phyloP scores from a whole-genome alignment of 805 yeast species.

The Scheffersomyces amazonensis region DNA sequence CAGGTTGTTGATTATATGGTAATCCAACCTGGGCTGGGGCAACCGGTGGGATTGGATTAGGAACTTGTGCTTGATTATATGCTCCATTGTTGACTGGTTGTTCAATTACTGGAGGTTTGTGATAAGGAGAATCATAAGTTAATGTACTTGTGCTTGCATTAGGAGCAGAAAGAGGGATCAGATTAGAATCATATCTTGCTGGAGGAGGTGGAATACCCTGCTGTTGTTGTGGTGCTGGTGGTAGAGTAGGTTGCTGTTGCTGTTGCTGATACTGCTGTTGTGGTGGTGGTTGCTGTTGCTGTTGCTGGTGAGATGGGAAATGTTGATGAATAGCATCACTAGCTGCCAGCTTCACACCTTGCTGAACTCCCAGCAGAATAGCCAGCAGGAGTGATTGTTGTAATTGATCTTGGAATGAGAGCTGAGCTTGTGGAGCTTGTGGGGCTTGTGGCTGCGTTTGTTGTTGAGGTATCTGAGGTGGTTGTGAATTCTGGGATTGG shows the following conservation, averaged over 20 bases:
- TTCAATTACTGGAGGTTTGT: constrained; percentile 4
- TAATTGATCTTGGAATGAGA: not conserved
- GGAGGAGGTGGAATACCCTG: constrained; percentile 3
- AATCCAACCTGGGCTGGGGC: not conserved
- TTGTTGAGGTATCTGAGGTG: constrained; percentile 3
- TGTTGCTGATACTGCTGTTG: constrained; percentile 4
- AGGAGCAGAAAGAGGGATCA: not conserved
- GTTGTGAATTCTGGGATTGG: no score
- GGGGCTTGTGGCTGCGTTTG: constrained; percentile 1
- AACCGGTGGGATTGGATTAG: constrained; percentile 6
- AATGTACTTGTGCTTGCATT: not conserved
- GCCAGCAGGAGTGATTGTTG: not conserved
- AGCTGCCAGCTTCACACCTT: no score
- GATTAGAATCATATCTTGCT: not conserved
- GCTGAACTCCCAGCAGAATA: no score
- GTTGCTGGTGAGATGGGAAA: constrained; percentile 3
- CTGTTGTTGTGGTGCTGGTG: constrained; percentile 1
- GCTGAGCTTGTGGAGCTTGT: not conserved
- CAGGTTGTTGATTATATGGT: not conserved
- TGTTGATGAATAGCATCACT: not conserved
- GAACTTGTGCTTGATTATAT: constrained; percentile 5
- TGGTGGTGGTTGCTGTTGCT: constrained; percentile 1
- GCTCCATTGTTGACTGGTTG: constrained; percentile 1
- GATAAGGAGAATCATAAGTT: constrained; percentile 3
- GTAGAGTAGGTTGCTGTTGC: constrained; percentile 2